Evolutionary conservation across 805 yeast genomes (phyloP), one percentile per base, ranked within the genome.

Genomic region (Henningerozyma blattae): DNA sequence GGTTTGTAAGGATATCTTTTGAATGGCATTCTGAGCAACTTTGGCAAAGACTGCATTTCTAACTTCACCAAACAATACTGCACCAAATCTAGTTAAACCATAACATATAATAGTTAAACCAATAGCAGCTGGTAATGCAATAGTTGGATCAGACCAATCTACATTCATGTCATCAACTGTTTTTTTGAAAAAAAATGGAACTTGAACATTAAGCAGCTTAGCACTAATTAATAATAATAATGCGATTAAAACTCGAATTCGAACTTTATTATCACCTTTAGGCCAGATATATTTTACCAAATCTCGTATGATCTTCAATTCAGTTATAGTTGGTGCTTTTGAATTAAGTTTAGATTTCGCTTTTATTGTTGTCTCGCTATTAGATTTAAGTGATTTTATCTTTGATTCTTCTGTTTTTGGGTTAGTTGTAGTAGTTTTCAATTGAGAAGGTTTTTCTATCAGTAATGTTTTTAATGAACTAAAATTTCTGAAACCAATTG

Each of bases 21-120:
- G 74, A 47, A 91, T 89, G 17, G 98, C 96, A 47, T 77, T 75
- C 56, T 91, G 98, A 10, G 95, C 94, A 20, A 91, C 98, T 18
- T 80, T 72, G 1, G 97, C 96, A 63, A 91, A 91, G 4, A 91
- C 76, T 1, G 98, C 98, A 54, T 91, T 91, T 46, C 97, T 66
- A 41, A 91, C 64, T 55, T 91, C 98, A 22, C 97, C 97, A 58
- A 91, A 84, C 13, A 91, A 58, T 2, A 89, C 94, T 4, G 97
- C 80, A 20, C 97, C 95, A 50, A 91, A 85, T 38, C 98, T 65
- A 0, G 97, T 93, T 14, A 82, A 76, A 35, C 98, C 98, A 52
- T 91, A 91, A 0, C 94, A 93, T 15, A 91, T 43, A 24, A 91
- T 75, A 0, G 70, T 62, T 3, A 78, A 69, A 4, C 83, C 80